A percentile compares a stretch with the other conserved stretches of the same genome.
phyloP scores from a whole-genome alignment of 2,329 filamentous ascomycete genomes.

The Trichoderma hamatum region DNA sequence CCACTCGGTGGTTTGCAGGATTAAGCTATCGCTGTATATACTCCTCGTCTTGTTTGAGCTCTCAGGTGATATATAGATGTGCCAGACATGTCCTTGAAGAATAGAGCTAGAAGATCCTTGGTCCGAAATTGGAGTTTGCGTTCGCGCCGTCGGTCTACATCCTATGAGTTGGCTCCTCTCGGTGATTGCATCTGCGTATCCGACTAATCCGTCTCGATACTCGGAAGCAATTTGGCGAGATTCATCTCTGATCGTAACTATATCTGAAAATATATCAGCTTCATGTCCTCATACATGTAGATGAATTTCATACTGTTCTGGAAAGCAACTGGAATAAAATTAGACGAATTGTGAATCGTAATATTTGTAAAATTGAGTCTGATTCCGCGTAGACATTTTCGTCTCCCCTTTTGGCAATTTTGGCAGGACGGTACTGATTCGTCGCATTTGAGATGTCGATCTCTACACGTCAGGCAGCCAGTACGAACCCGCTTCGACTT shows the following conservation, averaged over 20 bases:
- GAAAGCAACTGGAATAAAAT: conserved; percentile 37
- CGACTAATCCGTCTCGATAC: conserved; percentile 76
- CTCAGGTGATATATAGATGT: conserved; percentile 13
- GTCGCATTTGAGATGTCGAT: conserved; percentile 90
- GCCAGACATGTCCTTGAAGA: conserved; percentile 15
- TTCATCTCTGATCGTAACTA: conserved; percentile 82
- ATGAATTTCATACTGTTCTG: conserved; percentile 33
- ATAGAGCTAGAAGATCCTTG: neutral
- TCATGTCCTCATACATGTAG: no score
- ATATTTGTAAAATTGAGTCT: conserved; percentile 91
- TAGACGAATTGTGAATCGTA: conserved; percentile 69
- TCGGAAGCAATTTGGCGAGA: conserved; percentile 88
- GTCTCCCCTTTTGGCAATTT: conserved; percentile 87
- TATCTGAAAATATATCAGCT: neutral
- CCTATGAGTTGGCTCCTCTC: neutral
- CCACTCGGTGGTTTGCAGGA: conserved; percentile 20
- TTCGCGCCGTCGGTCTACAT: neutral
- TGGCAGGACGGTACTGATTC: conserved; percentile 66
- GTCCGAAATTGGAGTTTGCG: neutral
- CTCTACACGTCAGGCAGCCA: conserved; percentile 86
- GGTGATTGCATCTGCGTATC: conserved; percentile 68
- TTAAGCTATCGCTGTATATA: conserved; percentile 14
- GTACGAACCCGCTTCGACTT: conserved; percentile 79
- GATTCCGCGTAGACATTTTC: conserved; percentile 82
- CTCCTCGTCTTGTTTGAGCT: conserved; percentile 10